These are phyloP conservation scores for Pseudonitzschia delicatissima DNA, from an alignment of 108 stramenopile species.

Conservation along the genomic window DNA sequence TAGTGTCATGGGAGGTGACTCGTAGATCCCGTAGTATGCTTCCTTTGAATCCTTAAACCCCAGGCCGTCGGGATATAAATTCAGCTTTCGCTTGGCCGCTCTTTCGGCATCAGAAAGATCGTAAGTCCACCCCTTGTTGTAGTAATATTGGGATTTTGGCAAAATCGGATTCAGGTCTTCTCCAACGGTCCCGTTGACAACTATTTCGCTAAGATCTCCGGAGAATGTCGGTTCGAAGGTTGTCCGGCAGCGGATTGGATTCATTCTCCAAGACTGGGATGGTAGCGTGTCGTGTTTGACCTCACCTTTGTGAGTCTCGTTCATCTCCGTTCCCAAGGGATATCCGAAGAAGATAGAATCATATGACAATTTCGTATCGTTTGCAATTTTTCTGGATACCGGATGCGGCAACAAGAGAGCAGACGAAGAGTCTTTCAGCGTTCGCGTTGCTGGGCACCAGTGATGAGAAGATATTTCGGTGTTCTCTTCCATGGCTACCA, in stretches of 20 bases:
- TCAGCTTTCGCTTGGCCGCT: slow-evolving; percentile 43
- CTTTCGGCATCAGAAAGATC: slow-evolving; percentile 57
- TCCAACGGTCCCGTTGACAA: slow-evolving; percentile 40
- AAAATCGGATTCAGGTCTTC: slow-evolving; percentile 53
- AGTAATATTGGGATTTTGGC: slow-evolving; percentile 50
- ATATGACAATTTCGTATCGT: slow-evolving; percentile 5
- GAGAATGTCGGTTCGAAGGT: slow-evolving; percentile 57
- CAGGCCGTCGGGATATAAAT: slow-evolving; percentile 38
- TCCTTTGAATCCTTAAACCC: slow-evolving; percentile 71
- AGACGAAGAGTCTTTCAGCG: neutral
- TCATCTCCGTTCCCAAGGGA: slow-evolving; percentile 2
- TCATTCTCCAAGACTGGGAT: slow-evolving; percentile 39
- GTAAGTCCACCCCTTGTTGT: slow-evolving; percentile 69
- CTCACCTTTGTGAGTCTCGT: no score
- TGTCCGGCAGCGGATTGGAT: slow-evolving; percentile 56
- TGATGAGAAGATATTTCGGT: no score
- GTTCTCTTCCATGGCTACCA: neutral
- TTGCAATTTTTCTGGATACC: slow-evolving; percentile 10
- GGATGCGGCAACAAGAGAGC: slow-evolving; percentile 22
- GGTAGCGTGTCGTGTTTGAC: no score
- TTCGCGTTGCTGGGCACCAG: no score
- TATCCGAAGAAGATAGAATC: slow-evolving; percentile 31
- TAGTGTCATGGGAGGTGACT: slow-evolving; percentile 40
- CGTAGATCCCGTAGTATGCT: slow-evolving; percentile 57
- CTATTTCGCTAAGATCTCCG: slow-evolving; percentile 38